These are phyloP conservation scores for Hortiboletus campestris DNA, from an alignment of 768 basidiomycete species.

Conservation along the genomic window DNA sequence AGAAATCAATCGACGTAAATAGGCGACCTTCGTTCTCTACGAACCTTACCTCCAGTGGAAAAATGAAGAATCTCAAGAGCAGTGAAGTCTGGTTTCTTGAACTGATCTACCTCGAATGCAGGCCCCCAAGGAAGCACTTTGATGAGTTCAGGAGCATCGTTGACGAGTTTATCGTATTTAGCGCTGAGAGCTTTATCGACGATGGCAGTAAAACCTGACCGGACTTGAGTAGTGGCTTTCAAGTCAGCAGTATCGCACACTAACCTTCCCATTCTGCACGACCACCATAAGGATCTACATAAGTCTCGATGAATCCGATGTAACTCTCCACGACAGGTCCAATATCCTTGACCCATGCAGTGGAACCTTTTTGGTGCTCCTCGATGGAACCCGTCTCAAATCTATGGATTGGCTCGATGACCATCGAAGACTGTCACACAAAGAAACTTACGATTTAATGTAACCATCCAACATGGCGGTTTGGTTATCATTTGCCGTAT, in stretches of 20 bases:
- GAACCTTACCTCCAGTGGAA: constrained; percentile 68
- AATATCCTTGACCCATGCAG: constrained; percentile 81
- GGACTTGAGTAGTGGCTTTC: background rate
- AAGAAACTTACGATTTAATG: constrained; percentile 61
- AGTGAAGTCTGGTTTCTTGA: constrained; percentile 86
- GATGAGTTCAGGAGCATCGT: constrained; percentile 74
- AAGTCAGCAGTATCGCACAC: background rate
- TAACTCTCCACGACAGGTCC: constrained; percentile 88
- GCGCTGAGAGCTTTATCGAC: constrained; percentile 82
- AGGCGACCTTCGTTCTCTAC: background rate
- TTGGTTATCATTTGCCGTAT: constrained; percentile 72
- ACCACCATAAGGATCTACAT: constrained; percentile 87
- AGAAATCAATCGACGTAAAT: background rate
- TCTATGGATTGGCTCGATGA: constrained; percentile 22
- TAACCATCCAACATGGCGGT: constrained; percentile 73
- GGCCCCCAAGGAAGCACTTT: constrained; percentile 81
- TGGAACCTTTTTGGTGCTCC: constrained; percentile 75
- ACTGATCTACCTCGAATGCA: constrained; percentile 64
- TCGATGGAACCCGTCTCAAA: constrained; percentile 78
- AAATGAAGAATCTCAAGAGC: constrained; percentile 81
- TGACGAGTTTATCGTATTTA: constrained; percentile 77
- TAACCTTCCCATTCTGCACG: constrained; percentile 91
- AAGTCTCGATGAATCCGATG: constrained; percentile 84
- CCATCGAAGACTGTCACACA: background rate
- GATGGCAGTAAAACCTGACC: constrained; percentile 80